Evolutionary conservation across 148 eudicot genomes (phyloP).

Genomic region (Camellia sinensis): DNA sequence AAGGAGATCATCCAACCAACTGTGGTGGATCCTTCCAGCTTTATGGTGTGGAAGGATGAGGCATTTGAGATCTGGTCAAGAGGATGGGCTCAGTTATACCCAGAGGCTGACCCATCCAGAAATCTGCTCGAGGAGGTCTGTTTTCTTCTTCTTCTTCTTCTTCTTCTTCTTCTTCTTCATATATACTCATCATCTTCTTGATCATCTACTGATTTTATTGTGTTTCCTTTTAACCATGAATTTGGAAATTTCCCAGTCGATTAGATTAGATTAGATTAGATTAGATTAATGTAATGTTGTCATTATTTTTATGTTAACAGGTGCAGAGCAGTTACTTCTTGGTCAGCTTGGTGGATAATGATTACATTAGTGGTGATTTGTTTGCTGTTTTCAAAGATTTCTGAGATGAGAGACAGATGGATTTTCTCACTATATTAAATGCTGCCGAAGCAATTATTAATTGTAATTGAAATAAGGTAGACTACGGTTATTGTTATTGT

Average conservation of each 20-base stretch:
- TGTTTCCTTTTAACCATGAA: not conserved
- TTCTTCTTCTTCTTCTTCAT: not conserved
- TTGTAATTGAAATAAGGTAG: not conserved
- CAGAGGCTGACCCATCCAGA: slow-evolving; percentile 70
- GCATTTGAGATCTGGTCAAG: slow-evolving; percentile 90
- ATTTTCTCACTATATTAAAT: not conserved
- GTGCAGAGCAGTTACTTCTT: slow-evolving; percentile 50
- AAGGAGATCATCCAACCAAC: slow-evolving; percentile 94
- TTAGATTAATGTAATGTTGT: not conserved
- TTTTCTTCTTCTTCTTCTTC: not conserved
- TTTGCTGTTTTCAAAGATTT: slow-evolving; percentile 42
- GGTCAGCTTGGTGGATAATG: slow-evolving; percentile 64
- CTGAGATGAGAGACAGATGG: slow-evolving; percentile 15
- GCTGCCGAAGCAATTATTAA: not conserved
- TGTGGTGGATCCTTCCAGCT: slow-evolving; percentile 86
- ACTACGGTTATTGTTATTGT: not conserved
- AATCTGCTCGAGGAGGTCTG: slow-evolving; percentile 42
- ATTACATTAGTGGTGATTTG: slow-evolving; percentile 42
- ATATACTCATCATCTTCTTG: no score
- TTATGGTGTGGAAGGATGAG: slow-evolving; percentile 88
- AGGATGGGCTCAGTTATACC: slow-evolving; percentile 84
- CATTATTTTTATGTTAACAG: slow-evolving; percentile 24
- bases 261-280: no score
- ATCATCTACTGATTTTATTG: no score
- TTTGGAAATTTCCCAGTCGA: not conserved